phyloP scores from a whole-genome alignment of 176 grass and related monocot species.

The maize (Zea mays) region DNA sequence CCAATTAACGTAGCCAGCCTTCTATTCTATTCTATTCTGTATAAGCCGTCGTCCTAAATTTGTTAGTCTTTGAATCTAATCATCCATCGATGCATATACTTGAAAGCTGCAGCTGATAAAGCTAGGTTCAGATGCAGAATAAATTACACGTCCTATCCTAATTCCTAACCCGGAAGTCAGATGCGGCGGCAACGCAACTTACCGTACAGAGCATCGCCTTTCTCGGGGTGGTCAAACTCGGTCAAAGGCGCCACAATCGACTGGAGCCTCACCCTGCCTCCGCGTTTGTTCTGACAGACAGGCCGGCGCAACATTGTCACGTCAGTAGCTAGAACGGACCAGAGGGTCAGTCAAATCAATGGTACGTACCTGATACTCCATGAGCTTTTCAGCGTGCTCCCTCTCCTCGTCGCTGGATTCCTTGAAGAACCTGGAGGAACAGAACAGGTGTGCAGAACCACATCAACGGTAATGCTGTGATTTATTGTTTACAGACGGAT shows the following conservation, averaged over 20 bases:
- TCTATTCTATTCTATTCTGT: not conserved
- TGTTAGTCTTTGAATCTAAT: not conserved
- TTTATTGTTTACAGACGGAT: not conserved
- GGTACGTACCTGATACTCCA: constrained; percentile 64
- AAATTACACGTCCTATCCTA: not conserved
- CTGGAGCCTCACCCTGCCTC: constrained; percentile 59
- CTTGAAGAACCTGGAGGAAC: constrained; percentile 69
- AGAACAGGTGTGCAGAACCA: not conserved
- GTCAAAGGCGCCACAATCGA: constrained; percentile 52
- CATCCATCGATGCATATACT: not conserved
- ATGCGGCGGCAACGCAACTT: not conserved
- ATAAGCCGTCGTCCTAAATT: not conserved
- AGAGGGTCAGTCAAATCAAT: too few species aligned
- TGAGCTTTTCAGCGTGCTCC: constrained; percentile 75
- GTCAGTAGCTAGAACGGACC: not conserved
- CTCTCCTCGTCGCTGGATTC: constrained; percentile 84
- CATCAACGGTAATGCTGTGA: not conserved
- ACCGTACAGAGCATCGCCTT: constrained; percentile 91
- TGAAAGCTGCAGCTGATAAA: not conserved
- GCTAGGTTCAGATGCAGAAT: not conserved
- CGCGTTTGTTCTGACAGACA: constrained; percentile 63
- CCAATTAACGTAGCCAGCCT: not conserved
- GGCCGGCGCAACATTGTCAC: too few species aligned
- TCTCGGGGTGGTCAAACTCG: constrained; percentile 89
- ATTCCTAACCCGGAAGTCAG: not conserved